Base-by-base conservation (phyloP, 306 rosid species). In the Prosopis cineraria region DNA sequence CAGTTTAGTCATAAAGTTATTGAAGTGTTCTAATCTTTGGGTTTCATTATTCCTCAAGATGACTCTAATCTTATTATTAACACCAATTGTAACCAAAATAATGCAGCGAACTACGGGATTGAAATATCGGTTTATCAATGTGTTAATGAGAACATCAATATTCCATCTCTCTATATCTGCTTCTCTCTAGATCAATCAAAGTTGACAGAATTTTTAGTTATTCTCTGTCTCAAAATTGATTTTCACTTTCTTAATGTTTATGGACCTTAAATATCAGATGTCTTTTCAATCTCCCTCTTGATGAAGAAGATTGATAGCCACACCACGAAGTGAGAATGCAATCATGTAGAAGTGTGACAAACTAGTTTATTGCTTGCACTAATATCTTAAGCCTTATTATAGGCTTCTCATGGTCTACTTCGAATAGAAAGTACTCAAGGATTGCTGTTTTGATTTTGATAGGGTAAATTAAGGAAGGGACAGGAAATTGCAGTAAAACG, bases 401-500 rank as follows among this genome's bases (percentile, higher is more conserved):
- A 14, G n/a, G 37, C 37, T 6, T 12, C 37, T 59, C 20, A 29
- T 5, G 66, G 17, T 59, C 66, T 11, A 29, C 66, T 59, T 59
- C 66, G 13, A 59, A 14, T 59, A 13, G 37, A 59, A 55, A 59
- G 7, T 29, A 5, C n/a, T 59, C 36, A 13, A 1, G 12, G 36
- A 29, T 27, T 64, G 24, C 16, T 73, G 43, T 3, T 70, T 78
- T 45, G 29, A 31, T 81, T 70, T 73, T 85, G 22, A 10, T 68
- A 88, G 92, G 92, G 87, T 0, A 84, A 72, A 56, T 86, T 88
- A 14, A 27, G 40, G 48, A 73, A 78, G 48, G 92, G 90, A 10
- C 81, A 71, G 33, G 88, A 84, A 55, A 84, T 86, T 39, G 92
- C 85, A 5, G 90, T 84, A 14, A 88, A 88, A 67, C 70, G 88